Base-by-base conservation (phyloP, 2,329 filamentous ascomycete species). In the Paecilomyces fulvus region DNA sequence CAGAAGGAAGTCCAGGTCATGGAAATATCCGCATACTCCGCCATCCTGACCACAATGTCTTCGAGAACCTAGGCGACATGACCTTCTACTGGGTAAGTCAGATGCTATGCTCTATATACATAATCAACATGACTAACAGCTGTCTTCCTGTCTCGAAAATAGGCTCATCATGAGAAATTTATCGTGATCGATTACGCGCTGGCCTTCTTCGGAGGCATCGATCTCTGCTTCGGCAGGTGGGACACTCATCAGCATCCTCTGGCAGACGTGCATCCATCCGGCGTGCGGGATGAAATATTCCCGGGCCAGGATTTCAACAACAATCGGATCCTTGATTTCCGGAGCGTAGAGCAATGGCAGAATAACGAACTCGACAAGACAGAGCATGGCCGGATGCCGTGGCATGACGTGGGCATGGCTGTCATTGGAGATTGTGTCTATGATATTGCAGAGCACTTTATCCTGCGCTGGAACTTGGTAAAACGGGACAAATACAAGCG, bases 241-340 rank as follows among this genome's bases (percentile, higher is more conserved):
- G 94, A 99, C 67, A 82, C 83, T 55, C 84, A 88, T 60, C 89
- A 95, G 66, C 94, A 97, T 73, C 82, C 86, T 1, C 80, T 96
- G 12, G 82, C 92, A 0, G 94, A 97, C 70, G 85, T 92, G 0
- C 92, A 97, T 69, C 92, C 92, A 0, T 85, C 87, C 49, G 89
- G 89, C 20, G 83, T 96, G 17, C 79, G 83, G 12, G 84, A 92
- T 55, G 92, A 96, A 71, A 80, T 96, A 20, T 99, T 90, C 80
- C 92, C 94, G 0, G 94, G 94, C 0, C 94, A 99, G 68, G 94
- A 99, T 66, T 97, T 95, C 78, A 97, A 97, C 73, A 97, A 97
- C 73, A 96, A 96, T 70, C 85, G 92, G 37, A 86, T 97, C 64
- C 89, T 95, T 87, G 94, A 99, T 67, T 99, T 97, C 70, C 82